Evolutionary conservation across 345 rosid genomes (phyloP).

Genomic region (Salix suchowensis): DNA sequence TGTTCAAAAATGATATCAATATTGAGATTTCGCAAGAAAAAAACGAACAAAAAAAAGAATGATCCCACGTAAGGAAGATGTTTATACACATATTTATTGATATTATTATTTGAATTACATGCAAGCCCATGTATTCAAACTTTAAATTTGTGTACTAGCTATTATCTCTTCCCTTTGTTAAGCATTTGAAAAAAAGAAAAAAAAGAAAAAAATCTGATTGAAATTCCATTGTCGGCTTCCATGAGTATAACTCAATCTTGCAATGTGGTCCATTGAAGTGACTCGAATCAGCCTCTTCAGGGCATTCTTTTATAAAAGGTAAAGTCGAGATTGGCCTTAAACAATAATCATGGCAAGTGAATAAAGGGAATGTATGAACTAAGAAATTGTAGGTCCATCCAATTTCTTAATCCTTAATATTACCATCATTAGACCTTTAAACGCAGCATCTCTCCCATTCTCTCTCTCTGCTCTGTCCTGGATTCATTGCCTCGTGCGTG

Average conservation of each 20-base stretch:
- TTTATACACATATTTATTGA: neutral
- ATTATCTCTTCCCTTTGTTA: neutral
- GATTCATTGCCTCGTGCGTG: neutral
- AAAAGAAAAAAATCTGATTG: neutral
- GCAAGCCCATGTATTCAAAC: neutral
- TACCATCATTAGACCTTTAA: constrained; percentile 22
- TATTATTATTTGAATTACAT: neutral
- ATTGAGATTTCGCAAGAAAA: no score
- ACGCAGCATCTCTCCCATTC: neutral
- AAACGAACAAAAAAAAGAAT: neutral
- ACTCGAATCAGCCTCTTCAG: neutral
- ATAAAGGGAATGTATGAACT: constrained; percentile 3
- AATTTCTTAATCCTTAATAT: constrained; percentile 14
- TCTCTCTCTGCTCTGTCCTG: neutral
- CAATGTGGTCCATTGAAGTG: constrained; percentile 3
- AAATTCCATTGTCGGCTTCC: neutral
- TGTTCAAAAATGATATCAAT: no score
- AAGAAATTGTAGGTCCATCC: constrained; percentile 17
- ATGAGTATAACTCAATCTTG: neutral
- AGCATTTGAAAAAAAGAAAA: neutral
- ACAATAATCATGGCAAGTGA: constrained; percentile 23
- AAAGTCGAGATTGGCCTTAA: neutral
- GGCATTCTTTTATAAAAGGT: neutral
- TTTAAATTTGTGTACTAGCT: neutral
- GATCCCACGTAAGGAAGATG: neutral